phyloP scores from a whole-genome alignment of 2,329 filamentous ascomycete genomes.

The Parastagonospora nodorum region DNA sequence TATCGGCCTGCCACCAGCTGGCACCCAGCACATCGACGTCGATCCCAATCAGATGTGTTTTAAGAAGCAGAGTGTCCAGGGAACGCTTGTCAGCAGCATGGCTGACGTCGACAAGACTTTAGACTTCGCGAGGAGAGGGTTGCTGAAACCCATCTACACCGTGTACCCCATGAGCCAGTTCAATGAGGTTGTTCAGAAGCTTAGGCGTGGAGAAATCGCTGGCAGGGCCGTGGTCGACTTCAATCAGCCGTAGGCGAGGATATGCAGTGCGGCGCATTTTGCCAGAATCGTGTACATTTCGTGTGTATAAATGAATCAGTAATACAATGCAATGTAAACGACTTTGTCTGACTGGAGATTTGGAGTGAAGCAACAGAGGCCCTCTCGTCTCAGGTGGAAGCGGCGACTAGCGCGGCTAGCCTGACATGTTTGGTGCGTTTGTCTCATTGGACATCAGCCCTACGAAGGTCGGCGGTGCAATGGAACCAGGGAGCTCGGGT shows the following conservation, averaged over 20 bases:
- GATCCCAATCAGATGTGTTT: conserved; percentile 44
- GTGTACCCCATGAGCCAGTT: conserved; percentile 54
- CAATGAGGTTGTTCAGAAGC: conserved; percentile 57
- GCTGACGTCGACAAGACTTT: conserved; percentile 54
- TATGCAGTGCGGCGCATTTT: neutral
- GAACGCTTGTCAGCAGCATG: conserved; percentile 54
- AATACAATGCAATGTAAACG: too few relatives aligned
- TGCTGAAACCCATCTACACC: conserved; percentile 57
- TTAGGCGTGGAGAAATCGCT: conserved; percentile 57
- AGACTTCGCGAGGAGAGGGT: conserved; percentile 56
- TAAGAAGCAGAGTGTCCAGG: conserved; percentile 42
- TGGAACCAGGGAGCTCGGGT: conserved; percentile 5
- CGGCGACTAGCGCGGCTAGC: neutral
- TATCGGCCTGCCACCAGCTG: conserved; percentile 50
- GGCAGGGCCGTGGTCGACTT: conserved; percentile 61
- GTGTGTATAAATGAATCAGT: too few relatives aligned
- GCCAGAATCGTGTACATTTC: neutral
- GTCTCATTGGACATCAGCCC: conserved; percentile 22
- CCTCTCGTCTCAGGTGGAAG: neutral
- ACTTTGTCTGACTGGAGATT: too few relatives aligned
- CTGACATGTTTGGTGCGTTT: conserved; percentile 8
- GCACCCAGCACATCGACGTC: conserved; percentile 36
- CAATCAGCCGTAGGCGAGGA: conserved; percentile 43
- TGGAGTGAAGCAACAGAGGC: too few relatives aligned
- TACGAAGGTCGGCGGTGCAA: conserved; percentile 10